Base-by-base conservation (phyloP, 176 grass and related monocot genomes). In the Carex myosuroides region DNA sequence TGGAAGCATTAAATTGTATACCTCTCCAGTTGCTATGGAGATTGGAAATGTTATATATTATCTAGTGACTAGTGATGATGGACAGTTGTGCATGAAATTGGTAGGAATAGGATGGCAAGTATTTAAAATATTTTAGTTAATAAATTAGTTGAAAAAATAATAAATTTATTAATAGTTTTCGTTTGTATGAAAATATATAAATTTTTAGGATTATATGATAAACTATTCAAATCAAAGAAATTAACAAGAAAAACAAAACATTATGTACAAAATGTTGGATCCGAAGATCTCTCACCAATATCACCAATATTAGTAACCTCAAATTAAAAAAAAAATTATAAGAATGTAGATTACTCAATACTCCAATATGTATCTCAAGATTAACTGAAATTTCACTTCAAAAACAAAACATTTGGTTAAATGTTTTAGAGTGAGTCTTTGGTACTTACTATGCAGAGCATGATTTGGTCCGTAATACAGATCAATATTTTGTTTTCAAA, bases 1-100 rank as follows among this genome's bases (percentile, higher is more conserved):
- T 79, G 35, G 78, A 65, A 42, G 80, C 21, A 82, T 82, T 62
- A 16, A 64, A 44, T 64, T 64, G 55, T 12, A 26, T 63, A 48
- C 35, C 79, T 82, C 60, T 82, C 80, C 80, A 67, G 37, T 82
- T 53, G 0, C 5, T 26, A 29, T 74, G 12, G 5, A 52, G 44
- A 74, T 22, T 61, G 18, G 17, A 50, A 16, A 22, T 64, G 60
- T 18, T 16, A 16, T 39, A 33, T 39, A 39, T 46, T 29, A 20
- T 64, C n/a, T 21, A 18, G 65, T 24, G 22, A 24, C 0, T 24
- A 0, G 22, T 69, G 13, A 48, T 73, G 11, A 50, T 74, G 12
- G 32, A 6, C 77, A 61, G 18, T 80, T 61, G 11, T 41, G 70
- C 1, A 13, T 14, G 13, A 46, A 73, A 18, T 46, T 48, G 37